Conservation (phyloP, 2,329 filamentous ascomycete species). For the Claviceps pazoutovae region DNA sequence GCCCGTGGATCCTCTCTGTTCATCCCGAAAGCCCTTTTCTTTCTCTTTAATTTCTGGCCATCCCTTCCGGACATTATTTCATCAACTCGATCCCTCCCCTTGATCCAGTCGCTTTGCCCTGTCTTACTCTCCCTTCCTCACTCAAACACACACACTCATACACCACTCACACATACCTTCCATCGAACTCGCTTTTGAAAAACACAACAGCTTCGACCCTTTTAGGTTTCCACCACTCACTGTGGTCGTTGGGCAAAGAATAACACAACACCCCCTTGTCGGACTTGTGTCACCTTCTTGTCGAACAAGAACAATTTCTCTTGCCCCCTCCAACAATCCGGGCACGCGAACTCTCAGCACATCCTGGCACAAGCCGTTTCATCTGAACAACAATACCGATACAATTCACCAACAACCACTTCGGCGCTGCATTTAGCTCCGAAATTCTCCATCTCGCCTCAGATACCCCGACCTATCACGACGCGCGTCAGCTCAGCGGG, state of each 20-base stretch:
- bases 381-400: background rate
- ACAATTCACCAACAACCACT: background rate
- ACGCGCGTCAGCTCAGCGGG: background rate
- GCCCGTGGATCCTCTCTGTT: slow-evolving; percentile 3
- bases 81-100: slow-evolving; percentile 4
- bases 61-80: slow-evolving; percentile 4
- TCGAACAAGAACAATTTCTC: background rate
- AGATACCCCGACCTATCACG: background rate
- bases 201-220: background rate
- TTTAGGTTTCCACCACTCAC: background rate
- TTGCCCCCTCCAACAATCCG: background rate
- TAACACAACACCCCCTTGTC: background rate
- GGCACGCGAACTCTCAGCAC: background rate
- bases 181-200: background rate
- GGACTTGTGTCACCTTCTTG: too few species aligned
- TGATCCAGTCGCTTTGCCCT: background rate
- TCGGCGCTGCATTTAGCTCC: background rate
- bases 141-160: background rate
- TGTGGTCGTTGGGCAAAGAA: background rate
- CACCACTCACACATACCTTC: background rate
- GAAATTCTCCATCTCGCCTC: background rate
- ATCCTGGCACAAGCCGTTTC: background rate
- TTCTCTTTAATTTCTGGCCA: background rate
- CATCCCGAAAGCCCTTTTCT: slow-evolving; percentile 4
- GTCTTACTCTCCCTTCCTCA: background rate